phyloP scores from a whole-genome alignment of 1,284 basidiomycete species.

The Wolfiporia cocos region DNA sequence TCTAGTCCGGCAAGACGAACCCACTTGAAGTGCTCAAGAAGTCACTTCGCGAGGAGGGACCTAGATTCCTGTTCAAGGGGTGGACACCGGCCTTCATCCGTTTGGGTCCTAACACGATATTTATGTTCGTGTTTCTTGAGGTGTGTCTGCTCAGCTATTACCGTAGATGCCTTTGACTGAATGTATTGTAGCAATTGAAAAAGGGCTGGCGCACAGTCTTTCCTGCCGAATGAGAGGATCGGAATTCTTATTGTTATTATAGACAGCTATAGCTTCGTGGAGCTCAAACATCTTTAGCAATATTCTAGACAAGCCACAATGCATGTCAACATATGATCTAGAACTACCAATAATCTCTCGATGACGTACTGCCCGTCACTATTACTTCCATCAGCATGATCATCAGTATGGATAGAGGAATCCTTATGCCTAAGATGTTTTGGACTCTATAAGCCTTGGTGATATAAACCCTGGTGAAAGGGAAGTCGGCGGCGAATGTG shows the following conservation, averaged over 20 bases:
- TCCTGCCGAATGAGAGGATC: slow-evolving; percentile 8
- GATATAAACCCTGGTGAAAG: no score
- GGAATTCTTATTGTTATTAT: background rate
- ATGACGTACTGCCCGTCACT: no score
- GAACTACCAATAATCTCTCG: no score
- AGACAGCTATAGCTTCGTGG: background rate
- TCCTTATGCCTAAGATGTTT: no score
- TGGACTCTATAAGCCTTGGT: no score
- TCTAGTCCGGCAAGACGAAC: slow-evolving; percentile 35
- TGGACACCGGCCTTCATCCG: slow-evolving; percentile 86
- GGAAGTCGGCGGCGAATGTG: no score
- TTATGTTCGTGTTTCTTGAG: slow-evolving; percentile 87
- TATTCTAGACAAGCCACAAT: background rate
- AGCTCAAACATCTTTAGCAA: background rate
- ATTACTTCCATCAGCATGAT: no score
- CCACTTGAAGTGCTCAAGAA: slow-evolving; percentile 45
- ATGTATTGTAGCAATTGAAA: slow-evolving; percentile 54
- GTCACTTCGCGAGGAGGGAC: slow-evolving; percentile 70
- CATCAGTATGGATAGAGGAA: no score
- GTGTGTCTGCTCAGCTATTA: slow-evolving; percentile 28
- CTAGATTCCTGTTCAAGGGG: slow-evolving; percentile 82
- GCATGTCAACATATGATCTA: background rate
- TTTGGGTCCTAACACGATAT: slow-evolving; percentile 75
- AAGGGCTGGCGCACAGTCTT: slow-evolving; percentile 39
- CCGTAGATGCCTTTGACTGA: background rate